Evolutionary conservation across 148 eudicot genomes (phyloP).

Genomic region (Amaranthus cruentus): DNA sequence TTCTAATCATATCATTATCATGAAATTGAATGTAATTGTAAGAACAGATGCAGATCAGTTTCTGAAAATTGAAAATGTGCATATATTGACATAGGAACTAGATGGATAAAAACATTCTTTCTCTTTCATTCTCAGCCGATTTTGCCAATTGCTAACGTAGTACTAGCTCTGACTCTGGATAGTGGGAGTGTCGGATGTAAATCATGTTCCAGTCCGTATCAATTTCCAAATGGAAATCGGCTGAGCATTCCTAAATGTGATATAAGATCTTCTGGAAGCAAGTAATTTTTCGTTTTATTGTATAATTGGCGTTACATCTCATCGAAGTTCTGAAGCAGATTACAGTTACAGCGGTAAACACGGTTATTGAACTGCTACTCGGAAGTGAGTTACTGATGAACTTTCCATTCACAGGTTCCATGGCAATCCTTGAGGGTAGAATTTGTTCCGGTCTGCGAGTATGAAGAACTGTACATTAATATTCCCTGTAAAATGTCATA

Average conservation of each 20-base stretch:
- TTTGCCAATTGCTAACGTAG: neutral
- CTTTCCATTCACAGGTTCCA: too few species aligned
- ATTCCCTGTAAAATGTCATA: too few species aligned
- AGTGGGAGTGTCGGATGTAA: slow-evolving; percentile 5
- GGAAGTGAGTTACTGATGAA: too few species aligned
- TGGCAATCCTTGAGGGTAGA: too few species aligned
- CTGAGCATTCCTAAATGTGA: neutral
- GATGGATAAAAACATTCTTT: neutral
- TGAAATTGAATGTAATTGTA: slow-evolving; percentile 22
- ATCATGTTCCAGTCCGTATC: neutral
- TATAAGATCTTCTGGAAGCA: neutral
- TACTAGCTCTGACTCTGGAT: neutral
- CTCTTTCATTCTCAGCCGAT: neutral
- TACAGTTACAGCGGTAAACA: too few species aligned
- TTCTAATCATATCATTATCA: neutral
- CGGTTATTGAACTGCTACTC: too few species aligned
- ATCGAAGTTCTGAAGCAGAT: too few species aligned
- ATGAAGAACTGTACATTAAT: too few species aligned
- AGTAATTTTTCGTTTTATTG: too few species aligned
- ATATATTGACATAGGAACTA: slow-evolving; percentile 24
- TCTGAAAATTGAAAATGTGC: slow-evolving; percentile 22
- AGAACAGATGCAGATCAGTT: slow-evolving; percentile 16
- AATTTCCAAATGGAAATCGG: neutral
- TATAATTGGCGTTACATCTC: too few species aligned
- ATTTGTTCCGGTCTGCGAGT: too few species aligned